Conservation (phyloP, 352 stramenopile genomes). For the Globisporangium takayamanum region DNA sequence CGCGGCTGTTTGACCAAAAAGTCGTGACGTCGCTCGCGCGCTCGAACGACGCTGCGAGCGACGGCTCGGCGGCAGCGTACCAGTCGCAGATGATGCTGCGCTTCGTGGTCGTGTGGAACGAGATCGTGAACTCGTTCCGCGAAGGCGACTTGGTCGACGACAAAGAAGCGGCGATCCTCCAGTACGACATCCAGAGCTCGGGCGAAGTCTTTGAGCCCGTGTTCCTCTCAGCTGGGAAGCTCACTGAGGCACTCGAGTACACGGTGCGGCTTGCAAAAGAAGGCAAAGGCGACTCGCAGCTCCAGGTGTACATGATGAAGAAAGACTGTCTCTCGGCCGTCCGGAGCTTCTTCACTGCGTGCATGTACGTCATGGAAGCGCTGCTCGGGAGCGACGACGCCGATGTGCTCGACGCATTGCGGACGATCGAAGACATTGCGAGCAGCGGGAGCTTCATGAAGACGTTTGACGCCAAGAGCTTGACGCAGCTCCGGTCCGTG, state of each 20-base stretch:
- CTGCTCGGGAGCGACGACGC: slow-evolving; percentile 75
- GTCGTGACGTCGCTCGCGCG: slow-evolving; percentile 56
- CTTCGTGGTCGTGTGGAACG: slow-evolving; percentile 79
- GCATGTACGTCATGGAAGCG: slow-evolving; percentile 58
- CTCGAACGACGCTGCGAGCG: slow-evolving; percentile 42
- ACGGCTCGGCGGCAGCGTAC: slow-evolving; percentile 46
- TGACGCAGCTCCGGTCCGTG: no score
- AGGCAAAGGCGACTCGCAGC: slow-evolving; percentile 71
- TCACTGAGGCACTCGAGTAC: slow-evolving; percentile 70
- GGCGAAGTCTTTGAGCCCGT: slow-evolving; percentile 84
- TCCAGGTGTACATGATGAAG: slow-evolving; percentile 68
- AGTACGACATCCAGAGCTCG: slow-evolving; percentile 82
- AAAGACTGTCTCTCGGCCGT: slow-evolving; percentile 78
- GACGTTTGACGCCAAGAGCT: slow-evolving; percentile 75
- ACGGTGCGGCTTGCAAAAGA: slow-evolving; percentile 67
- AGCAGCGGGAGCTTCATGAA: slow-evolving; percentile 63
- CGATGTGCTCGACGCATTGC: slow-evolving; percentile 74
- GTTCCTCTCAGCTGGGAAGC: slow-evolving; percentile 78
- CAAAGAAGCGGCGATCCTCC: slow-evolving; percentile 69
- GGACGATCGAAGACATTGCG: slow-evolving; percentile 62
- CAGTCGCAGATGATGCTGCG: slow-evolving; percentile 79
- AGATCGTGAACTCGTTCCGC: slow-evolving; percentile 79
- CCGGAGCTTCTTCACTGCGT: slow-evolving; percentile 78
- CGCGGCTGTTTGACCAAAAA: slow-evolving; percentile 73
- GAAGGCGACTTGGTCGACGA: slow-evolving; percentile 68